phyloP scores from a whole-genome alignment of 805 yeast species.

The Lachancea quebecensis region DNA sequence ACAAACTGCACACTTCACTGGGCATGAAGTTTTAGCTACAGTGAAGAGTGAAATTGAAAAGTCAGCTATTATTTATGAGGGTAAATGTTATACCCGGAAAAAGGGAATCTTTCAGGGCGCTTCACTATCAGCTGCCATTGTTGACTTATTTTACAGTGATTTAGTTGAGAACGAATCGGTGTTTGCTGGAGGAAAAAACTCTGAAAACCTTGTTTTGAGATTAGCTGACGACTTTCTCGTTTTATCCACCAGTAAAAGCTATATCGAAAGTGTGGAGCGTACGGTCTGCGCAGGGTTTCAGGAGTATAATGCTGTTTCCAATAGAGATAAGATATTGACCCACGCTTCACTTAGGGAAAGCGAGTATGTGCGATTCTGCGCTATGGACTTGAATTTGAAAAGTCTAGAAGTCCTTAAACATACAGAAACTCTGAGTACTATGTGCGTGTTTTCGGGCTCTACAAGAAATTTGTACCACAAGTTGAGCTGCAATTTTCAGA shows the following conservation, averaged over 20 bases:
- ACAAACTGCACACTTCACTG: conserved; percentile 34
- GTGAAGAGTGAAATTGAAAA: conserved; percentile 48
- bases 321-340: conserved; percentile 33
- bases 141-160: conserved; percentile 65
- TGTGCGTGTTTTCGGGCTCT: conserved; percentile 11
- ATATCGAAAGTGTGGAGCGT: conserved; percentile 28
- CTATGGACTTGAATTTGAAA: conserved; percentile 32
- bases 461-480: conserved; percentile 19
- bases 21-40: conserved; percentile 39
- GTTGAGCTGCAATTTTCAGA: conserved; percentile 24
- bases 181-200: conserved; percentile 23
- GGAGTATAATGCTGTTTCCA: conserved; percentile 38
- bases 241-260: conserved; percentile 40
- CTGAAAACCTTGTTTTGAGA: conserved; percentile 43
- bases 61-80: conserved; percentile 38
- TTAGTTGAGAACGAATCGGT: conserved; percentile 36
- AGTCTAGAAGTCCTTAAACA: conserved; percentile 34
- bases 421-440: conserved; percentile 15
- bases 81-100: conserved; percentile 39
- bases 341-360: neutral
- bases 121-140: conserved; percentile 63
- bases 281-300: conserved; percentile 34
- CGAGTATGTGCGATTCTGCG: conserved; percentile 36
- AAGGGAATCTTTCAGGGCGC: conserved; percentile 84
- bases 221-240: conserved; percentile 82